phyloP scores from a whole-genome alignment of 768 basidiomycete genomes.

The Clavaria fumosa region DNA sequence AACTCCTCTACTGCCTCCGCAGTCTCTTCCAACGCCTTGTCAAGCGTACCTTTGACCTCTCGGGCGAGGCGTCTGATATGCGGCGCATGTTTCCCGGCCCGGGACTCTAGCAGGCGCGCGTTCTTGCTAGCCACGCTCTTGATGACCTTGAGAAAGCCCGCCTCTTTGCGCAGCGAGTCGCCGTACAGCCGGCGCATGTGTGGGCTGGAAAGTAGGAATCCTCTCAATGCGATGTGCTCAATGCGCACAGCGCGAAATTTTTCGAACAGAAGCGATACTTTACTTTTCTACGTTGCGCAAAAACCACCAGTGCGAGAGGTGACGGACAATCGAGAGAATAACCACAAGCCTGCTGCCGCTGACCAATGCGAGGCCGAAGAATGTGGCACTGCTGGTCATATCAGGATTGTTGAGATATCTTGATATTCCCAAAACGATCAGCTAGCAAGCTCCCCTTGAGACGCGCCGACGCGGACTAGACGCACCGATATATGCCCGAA shows the following conservation, averaged over 20 bases:
- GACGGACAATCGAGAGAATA: constrained; percentile 65
- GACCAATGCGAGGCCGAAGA: constrained; percentile 86
- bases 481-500: constrained; percentile 89
- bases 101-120: constrained; percentile 55
- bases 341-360: constrained; percentile 89
- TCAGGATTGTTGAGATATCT: constrained; percentile 94
- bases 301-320: constrained; percentile 95
- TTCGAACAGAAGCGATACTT: too few species aligned
- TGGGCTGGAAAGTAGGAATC: constrained; percentile 44
- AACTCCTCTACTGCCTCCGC: constrained; percentile 90
- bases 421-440: neutral
- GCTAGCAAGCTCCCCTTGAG: too few species aligned
- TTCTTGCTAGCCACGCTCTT: constrained; percentile 83
- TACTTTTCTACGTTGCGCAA: constrained; percentile 83
- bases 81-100: constrained; percentile 68
- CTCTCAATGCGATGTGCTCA: constrained; percentile 2
- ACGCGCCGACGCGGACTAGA: constrained; percentile 6
- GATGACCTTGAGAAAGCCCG: constrained; percentile 96
- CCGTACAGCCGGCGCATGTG: constrained; percentile 98
- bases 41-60: constrained; percentile 88
- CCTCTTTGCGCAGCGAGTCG: constrained; percentile 83
- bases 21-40: constrained; percentile 91
- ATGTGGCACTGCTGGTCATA: constrained; percentile 88
- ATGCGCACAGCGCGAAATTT: constrained; percentile 4
- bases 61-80: constrained; percentile 65